Percentiles rank a stretch among this genome's conserved stretches.
These are phyloP conservation scores for Aspergillus nomiae DNA, from an alignment of 2,329 filamentous ascomycete genomes.

Conservation along the genomic window DNA sequence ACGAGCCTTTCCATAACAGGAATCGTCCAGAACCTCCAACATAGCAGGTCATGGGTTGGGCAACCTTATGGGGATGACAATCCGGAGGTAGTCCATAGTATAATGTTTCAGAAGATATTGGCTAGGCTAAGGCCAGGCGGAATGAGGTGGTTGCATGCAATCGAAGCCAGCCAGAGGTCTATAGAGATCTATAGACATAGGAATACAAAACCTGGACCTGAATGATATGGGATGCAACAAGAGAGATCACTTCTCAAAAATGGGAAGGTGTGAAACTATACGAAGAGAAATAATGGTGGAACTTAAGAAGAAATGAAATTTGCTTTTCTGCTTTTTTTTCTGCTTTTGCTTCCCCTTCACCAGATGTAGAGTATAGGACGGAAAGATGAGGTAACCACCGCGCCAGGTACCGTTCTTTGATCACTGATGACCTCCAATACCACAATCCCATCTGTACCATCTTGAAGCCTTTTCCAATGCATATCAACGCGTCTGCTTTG, in stretches of 20 bases:
- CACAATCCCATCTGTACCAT: slow-evolving; percentile 27
- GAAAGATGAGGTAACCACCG: slow-evolving; percentile 24
- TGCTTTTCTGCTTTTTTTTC: slow-evolving; percentile 19
- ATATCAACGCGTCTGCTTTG: slow-evolving; percentile 30
- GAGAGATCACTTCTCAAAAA: background rate
- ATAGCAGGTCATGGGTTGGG: background rate
- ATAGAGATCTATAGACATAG: background rate
- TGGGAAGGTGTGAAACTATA: background rate
- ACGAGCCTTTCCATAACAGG: background rate
- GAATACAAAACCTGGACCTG: background rate
- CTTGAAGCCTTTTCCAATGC: slow-evolving; percentile 30
- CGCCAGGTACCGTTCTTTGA: slow-evolving; percentile 25
- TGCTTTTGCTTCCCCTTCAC: slow-evolving; percentile 25
- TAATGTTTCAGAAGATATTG: background rate
- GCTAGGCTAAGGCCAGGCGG: background rate
- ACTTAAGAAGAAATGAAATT: slow-evolving; percentile 3
- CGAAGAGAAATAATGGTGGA: background rate
- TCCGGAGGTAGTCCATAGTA: background rate
- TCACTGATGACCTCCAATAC: slow-evolving; percentile 26
- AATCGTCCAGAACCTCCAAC: background rate
- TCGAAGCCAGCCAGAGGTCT: background rate
- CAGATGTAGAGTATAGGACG: slow-evolving; percentile 23
- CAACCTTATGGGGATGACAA: background rate
- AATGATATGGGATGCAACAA: background rate
- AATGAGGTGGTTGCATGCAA: background rate